Conservation (phyloP, 257 asterid species). For the Nicotiana paniculata region DNA sequence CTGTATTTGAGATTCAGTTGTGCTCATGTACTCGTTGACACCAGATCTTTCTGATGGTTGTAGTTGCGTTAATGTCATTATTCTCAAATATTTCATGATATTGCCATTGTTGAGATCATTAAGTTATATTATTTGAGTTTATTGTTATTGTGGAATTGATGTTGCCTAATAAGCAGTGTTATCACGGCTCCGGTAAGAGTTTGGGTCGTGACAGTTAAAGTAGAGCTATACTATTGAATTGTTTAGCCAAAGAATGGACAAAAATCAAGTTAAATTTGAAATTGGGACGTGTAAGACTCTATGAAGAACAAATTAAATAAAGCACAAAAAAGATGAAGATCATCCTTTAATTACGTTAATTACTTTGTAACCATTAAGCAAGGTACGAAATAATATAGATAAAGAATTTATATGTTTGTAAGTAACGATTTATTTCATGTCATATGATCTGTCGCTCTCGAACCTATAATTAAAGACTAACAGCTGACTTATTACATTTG, state of each 20-base stretch:
- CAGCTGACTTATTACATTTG: no score
- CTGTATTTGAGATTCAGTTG: no score
- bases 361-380: not conserved
- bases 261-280: not conserved
- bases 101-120: no score
- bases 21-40: no score
- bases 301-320: not conserved
- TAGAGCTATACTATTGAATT: not conserved
- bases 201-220: no score
- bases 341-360: not conserved
- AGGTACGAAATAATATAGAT: not conserved
- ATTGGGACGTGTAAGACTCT: not conserved
- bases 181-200: no score
- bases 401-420: not conserved
- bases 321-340: not conserved
- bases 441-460: not conserved
- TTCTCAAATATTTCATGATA: no score
- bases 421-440: not conserved
- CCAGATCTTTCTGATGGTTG: no score
- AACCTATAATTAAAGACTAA: not conserved
- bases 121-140: no score
- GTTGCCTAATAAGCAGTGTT: no score
- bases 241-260: not conserved
- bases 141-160: no score
- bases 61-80: no score